phyloP scores from a whole-genome alignment of 352 stramenopile species.

The Phytophthora syringae region DNA sequence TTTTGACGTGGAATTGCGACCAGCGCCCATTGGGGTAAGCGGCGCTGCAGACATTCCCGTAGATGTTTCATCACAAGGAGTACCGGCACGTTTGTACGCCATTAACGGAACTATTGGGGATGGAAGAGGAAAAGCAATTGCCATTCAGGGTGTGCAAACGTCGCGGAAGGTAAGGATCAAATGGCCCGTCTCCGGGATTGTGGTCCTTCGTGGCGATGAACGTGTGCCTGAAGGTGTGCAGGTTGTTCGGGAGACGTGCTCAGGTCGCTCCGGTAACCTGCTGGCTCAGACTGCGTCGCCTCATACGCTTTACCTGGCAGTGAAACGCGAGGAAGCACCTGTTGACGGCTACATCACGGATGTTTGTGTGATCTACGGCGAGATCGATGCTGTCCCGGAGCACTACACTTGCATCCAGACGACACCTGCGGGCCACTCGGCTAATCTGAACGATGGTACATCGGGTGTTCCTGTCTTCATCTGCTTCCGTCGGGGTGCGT shows the following conservation, averaged over 20 bases:
- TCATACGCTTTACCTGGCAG: slow-evolving; percentile 74
- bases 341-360: slow-evolving; percentile 66
- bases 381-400: slow-evolving; percentile 86
- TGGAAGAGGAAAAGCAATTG: slow-evolving; percentile 54
- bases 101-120: slow-evolving; percentile 81
- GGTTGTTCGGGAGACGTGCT: slow-evolving; percentile 74
- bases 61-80: slow-evolving; percentile 27
- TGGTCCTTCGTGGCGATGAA: slow-evolving; percentile 80
- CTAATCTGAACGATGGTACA: slow-evolving; percentile 87
- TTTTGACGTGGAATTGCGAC: slow-evolving; percentile 77
- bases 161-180: slow-evolving; percentile 69
- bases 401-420: slow-evolving; percentile 74
- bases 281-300: slow-evolving; percentile 77
- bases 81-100: slow-evolving; percentile 35
- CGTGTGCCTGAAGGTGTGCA: slow-evolving; percentile 73
- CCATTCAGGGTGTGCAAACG: slow-evolving; percentile 66
- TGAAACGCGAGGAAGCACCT: slow-evolving; percentile 69
- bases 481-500: slow-evolving; percentile 60
- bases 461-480: slow-evolving; percentile 81
- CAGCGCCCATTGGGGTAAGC: slow-evolving; percentile 26
- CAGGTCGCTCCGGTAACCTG: slow-evolving; percentile 72
- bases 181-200: slow-evolving; percentile 77
- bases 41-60: slow-evolving; percentile 17
- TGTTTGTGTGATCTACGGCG: slow-evolving; percentile 85
- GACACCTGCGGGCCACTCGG: slow-evolving; percentile 72